These are phyloP conservation scores for Williopsis jadinii DNA, from an alignment of 1,139 yeast genomes.

Conservation along the genomic window DNA sequence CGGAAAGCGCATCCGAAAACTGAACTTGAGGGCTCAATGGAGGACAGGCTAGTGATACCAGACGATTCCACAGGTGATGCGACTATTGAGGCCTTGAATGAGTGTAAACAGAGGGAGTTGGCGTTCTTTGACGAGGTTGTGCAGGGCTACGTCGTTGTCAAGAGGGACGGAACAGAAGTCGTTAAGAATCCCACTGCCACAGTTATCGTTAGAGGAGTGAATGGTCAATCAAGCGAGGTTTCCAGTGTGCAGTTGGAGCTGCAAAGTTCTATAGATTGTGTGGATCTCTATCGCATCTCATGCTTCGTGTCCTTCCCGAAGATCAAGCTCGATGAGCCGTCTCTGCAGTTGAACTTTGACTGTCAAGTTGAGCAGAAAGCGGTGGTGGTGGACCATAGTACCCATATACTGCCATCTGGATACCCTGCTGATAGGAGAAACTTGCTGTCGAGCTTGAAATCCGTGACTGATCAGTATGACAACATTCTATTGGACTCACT, in stretches of 20 bases:
- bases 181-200: background rate
- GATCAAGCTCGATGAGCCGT: constrained; percentile 15
- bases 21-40: background rate
- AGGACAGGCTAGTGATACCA: background rate
- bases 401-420: background rate
- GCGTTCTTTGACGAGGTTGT: constrained; percentile 36
- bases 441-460: constrained; percentile 16
- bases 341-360: constrained; percentile 8
- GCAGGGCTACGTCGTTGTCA: constrained; percentile 29
- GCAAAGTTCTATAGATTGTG: background rate
- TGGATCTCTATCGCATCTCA: constrained; percentile 9
- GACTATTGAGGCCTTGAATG: background rate
- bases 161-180: constrained; percentile 9
- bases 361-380: background rate
- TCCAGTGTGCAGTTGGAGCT: background rate
- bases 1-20: too few relatives aligned
- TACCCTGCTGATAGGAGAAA: constrained; percentile 20
- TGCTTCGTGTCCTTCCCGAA: constrained; percentile 18
- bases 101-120: constrained; percentile 11
- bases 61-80: background rate
- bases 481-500: constrained; percentile 15
- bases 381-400: background rate
- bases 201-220: background rate
- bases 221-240: constrained; percentile 1
- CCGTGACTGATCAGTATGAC: constrained; percentile 8